A percentile compares a stretch with the other conserved stretches of the same genome.
These are phyloP conservation scores for Sphaerulina musiva DNA, from an alignment of 2,329 filamentous ascomycete genomes.

Conservation along the genomic window DNA sequence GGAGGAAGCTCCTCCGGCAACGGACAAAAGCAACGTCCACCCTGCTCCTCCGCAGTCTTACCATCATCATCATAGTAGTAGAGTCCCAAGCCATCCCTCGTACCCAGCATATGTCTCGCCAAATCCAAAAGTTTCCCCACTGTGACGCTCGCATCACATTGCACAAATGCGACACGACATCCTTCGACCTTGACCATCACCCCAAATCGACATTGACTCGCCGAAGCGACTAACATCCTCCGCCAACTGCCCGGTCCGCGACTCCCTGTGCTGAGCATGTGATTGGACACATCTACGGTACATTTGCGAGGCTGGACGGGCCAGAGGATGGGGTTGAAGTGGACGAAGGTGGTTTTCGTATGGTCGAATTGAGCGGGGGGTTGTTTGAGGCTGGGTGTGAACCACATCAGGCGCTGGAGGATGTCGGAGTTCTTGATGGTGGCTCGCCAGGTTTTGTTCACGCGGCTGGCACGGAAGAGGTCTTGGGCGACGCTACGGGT, in stretches of 20 bases:
- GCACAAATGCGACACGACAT: background rate
- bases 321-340: slow-evolving; percentile 3
- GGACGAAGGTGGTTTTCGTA: background rate
- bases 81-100: background rate
- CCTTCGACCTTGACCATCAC: background rate
- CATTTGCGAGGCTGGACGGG: background rate
- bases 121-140: background rate
- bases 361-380: background rate
- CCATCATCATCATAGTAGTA: background rate
- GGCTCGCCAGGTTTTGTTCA: background rate
- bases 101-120: background rate
- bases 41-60: background rate
- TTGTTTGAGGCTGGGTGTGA: background rate
- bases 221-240: background rate
- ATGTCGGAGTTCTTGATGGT: background rate
- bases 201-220: background rate
- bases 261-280: background rate
- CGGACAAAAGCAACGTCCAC: background rate
- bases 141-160: background rate
- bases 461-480: background rate
- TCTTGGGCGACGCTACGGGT: background rate
- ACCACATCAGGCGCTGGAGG: background rate
- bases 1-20: background rate
- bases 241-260: background rate
- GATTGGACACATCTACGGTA: background rate